These are phyloP conservation scores for Trichoderma cornu-damae DNA, from an alignment of 2,329 filamentous ascomycete species.

Conservation along the genomic window DNA sequence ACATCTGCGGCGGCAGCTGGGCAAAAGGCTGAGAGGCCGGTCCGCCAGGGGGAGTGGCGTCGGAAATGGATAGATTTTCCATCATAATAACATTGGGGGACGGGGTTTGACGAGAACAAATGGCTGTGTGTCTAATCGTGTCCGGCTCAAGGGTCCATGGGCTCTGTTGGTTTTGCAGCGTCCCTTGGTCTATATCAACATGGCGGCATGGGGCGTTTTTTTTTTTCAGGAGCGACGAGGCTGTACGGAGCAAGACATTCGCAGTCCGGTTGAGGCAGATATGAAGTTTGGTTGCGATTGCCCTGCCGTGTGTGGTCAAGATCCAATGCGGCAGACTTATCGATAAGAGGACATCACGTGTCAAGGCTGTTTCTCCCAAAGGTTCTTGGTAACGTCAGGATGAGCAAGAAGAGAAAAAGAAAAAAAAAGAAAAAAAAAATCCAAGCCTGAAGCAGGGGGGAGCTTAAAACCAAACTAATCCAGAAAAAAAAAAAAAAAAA, in stretches of 20 bases:
- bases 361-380: not conserved
- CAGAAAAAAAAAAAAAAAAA: too few species aligned
- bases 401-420: not conserved
- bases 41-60: conserved; percentile 41
- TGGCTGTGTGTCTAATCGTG: not conserved
- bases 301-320: conserved; percentile 4
- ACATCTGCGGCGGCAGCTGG: conserved; percentile 90
- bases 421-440: not conserved
- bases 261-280: conserved; percentile 1
- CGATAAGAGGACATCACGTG: conserved; percentile 17
- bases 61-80: conserved; percentile 51
- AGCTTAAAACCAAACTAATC: not conserved
- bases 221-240: not conserved
- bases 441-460: not conserved
- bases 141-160: conserved; percentile 13
- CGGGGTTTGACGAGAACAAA: not conserved
- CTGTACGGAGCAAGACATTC: not conserved
- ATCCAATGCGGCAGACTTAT: conserved; percentile 6
- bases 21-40: conserved; percentile 43
- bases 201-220: not conserved
- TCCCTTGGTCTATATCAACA: conserved; percentile 8
- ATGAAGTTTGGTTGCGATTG: not conserved
- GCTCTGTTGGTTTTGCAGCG: not conserved
- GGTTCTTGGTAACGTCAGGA: conserved; percentile 2
- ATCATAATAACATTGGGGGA: conserved; percentile 36